phyloP scores from a whole-genome alignment of 2,329 filamentous ascomycete species.

The Ophiocordyceps unilateralis region DNA sequence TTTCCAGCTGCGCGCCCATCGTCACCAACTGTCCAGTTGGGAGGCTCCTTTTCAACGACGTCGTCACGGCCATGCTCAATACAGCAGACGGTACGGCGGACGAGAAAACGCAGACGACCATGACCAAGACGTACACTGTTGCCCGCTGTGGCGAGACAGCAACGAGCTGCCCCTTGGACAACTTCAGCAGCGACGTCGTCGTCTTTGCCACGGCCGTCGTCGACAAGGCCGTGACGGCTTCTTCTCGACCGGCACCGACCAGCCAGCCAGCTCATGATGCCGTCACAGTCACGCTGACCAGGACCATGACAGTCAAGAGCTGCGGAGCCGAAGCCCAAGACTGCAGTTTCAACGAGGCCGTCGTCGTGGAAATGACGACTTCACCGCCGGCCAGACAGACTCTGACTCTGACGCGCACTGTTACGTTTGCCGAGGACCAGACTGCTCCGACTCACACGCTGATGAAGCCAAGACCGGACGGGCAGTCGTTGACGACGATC shows the following conservation, averaged over 20 bases:
- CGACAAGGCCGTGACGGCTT: not conserved
- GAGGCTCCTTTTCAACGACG: not conserved
- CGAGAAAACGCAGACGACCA: not conserved
- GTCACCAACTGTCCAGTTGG: slow-evolving; percentile 37
- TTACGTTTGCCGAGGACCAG: no score
- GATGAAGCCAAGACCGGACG: not conserved
- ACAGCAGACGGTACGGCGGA: not conserved
- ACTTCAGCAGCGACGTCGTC: slow-evolving; percentile 5
- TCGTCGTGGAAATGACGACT: not conserved
- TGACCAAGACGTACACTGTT: not conserved
- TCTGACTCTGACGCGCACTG: not conserved
- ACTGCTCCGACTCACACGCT: no score
- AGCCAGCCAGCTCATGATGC: not conserved
- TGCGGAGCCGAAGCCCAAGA: not conserved
- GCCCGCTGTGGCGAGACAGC: slow-evolving; percentile 38
- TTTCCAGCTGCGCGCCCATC: slow-evolving; percentile 29
- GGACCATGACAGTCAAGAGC: not conserved
- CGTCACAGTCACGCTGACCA: not conserved
- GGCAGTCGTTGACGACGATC: not conserved
- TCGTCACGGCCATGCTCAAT: not conserved
- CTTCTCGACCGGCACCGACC: not conserved
- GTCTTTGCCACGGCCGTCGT: slow-evolving; percentile 4
- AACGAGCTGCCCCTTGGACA: slow-evolving; percentile 33
- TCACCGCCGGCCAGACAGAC: not conserved
- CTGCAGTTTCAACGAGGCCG: not conserved